Evolutionary conservation across 345 rosid species (phyloP).

Genomic region (Ceriops zippeliana): DNA sequence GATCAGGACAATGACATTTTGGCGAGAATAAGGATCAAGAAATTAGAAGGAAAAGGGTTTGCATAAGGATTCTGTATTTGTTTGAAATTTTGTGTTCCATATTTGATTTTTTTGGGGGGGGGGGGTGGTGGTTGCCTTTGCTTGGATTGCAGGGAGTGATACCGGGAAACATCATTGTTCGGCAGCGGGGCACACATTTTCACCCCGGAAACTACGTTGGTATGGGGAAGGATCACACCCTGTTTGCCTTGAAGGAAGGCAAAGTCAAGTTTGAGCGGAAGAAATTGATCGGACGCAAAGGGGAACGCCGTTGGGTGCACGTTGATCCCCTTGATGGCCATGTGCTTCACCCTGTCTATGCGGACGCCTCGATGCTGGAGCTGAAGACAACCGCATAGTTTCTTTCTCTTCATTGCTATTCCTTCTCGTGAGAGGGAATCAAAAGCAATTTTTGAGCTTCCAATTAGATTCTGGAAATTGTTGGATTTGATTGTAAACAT

Average conservation of each 20-base stretch:
- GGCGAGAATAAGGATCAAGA: too few species aligned
- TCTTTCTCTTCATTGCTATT: not conserved
- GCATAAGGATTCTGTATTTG: too few species aligned
- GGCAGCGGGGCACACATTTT: slow-evolving; percentile 75
- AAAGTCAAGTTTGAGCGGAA: slow-evolving; percentile 64
- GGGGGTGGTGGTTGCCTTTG: not conserved
- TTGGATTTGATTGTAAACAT: not conserved
- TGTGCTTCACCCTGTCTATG: slow-evolving; percentile 67
- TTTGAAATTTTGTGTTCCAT: too few species aligned
- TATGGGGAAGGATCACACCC: slow-evolving; percentile 73
- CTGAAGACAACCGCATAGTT: slow-evolving; percentile 4
- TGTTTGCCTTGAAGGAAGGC: slow-evolving; percentile 70
- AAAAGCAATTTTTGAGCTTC: not conserved
- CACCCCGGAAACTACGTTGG: slow-evolving; percentile 88
- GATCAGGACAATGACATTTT: too few species aligned
- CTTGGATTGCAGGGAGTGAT: slow-evolving; percentile 52
- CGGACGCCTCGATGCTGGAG: slow-evolving; percentile 11
- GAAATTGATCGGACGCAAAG: slow-evolving; percentile 63
- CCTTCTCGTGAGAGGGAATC: not conserved
- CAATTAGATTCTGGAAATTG: not conserved
- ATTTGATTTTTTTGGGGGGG: not conserved
- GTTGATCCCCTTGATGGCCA: slow-evolving; percentile 74
- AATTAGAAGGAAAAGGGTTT: too few species aligned
- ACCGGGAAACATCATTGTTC: slow-evolving; percentile 83
- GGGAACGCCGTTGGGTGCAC: slow-evolving; percentile 45